Evolutionary conservation across 768 basidiomycete species (phyloP), one percentile per base, ranked within the genome.

Genomic region (Hericium alpestre): DNA sequence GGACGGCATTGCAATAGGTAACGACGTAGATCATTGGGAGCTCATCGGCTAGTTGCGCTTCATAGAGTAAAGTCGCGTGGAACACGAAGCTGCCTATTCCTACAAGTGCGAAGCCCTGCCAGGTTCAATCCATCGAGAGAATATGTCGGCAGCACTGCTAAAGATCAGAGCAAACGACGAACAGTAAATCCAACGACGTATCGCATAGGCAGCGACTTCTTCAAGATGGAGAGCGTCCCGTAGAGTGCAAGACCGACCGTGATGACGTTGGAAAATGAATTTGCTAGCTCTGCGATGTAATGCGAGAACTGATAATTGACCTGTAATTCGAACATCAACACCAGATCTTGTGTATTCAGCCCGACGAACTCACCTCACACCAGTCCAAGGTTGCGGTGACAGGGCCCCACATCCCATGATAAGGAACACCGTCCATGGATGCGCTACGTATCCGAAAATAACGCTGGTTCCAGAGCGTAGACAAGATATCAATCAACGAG

Each of bases 11-110:
- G 61, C 79, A 75, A 69, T 82, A 80, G 41, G 79, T 80, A 5
- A 79, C 78, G 55, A 84, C 79, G 65, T 84, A 88, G 56, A 89
- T 79, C 88, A 91, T 90, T 1, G 87, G 88, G 9, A 92, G 72
- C 65, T 92, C 89, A 63, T 92, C 89, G 38, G 86, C 83, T 54
- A 88, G 78, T 64, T 92, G 89, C 10, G 87, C 87, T 61, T 82
- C 77, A 67, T 82, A 92, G 40, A 79, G 73, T 32, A 92, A 73
- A 1, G 86, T 89, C 11, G 85, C 84, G 61, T 92, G 89, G 66
- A 92, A 92, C 50, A 82, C 79, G 64, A 84, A 82, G 65, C 86
- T 87, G 18, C 89, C 88, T 12, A 87, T 58, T n/a, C 86, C 88
- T 47, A 90, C 80, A 18, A 87, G 69, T 16, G 74, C 80, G 57